These are phyloP conservation scores for Angomonas deanei DNA, from an alignment of 208 protist species.

Conservation along the genomic window DNA sequence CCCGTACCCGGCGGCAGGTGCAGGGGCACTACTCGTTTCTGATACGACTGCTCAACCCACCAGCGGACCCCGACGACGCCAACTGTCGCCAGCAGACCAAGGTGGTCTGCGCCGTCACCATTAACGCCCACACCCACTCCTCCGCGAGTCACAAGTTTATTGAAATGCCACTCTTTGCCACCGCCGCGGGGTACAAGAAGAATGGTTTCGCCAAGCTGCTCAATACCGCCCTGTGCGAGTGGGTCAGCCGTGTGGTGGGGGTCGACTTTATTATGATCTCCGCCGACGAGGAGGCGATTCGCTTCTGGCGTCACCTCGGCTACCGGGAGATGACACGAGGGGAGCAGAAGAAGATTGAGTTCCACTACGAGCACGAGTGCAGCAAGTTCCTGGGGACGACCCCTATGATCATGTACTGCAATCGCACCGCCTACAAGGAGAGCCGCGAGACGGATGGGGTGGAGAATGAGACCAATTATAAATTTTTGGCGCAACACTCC, in stretches of 20 bases:
- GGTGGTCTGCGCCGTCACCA: conserved; percentile 71
- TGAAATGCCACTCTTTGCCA: conserved; percentile 85
- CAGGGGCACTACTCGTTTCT: conserved; percentile 78
- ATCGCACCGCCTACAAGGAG: neutral
- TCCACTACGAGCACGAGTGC: conserved; percentile 86
- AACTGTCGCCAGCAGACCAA: conserved; percentile 53
- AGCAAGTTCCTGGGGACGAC: conserved; percentile 79
- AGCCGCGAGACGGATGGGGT: neutral
- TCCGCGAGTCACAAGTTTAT: conserved; percentile 65
- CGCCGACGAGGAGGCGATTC: conserved; percentile 78
- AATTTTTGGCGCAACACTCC: too few relatives aligned
- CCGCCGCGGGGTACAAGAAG: conserved; percentile 82
- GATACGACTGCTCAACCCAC: conserved; percentile 17
- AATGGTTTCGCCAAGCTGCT: conserved; percentile 72
- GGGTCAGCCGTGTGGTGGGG: conserved; percentile 34
- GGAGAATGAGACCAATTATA: conserved; percentile 1
- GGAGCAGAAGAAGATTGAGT: conserved; percentile 73
- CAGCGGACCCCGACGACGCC: neutral
- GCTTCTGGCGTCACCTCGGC: conserved; percentile 75
- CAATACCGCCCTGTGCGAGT: conserved; percentile 66
- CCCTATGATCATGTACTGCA: conserved; percentile 82
- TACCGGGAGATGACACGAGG: conserved; percentile 67
- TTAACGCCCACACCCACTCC: conserved; percentile 61
- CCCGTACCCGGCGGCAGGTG: conserved; percentile 59
- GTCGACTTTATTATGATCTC: conserved; percentile 87